Evolutionary conservation across 202 grass and related monocot genomes (phyloP), one percentile per base, ranked within the genome.

Genomic region (Alloteropsis angusta): DNA sequence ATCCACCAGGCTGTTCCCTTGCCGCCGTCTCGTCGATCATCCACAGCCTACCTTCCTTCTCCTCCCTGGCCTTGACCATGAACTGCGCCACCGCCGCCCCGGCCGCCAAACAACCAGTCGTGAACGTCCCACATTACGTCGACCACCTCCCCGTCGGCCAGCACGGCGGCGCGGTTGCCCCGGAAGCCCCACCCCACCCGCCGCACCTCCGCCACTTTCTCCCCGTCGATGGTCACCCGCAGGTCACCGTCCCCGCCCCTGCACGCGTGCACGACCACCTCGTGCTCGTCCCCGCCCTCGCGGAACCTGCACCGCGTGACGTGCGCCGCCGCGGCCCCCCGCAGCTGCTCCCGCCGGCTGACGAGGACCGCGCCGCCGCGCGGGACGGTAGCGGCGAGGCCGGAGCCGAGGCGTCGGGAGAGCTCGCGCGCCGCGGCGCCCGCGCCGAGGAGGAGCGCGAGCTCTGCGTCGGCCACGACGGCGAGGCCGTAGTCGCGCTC

Each of bases 81-180:
- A 96, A 96, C 83, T 90, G 79, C 18, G 85, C 93, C 25, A 75
- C 80, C 64, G 5, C 67, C 44, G 9, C 77, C 52, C 17, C 43
- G 30, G 22, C 69, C 30, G 26, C 91, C 76, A 65, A 94, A 97
- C 91, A 91, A 97, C 91, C 94, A 97, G 76, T 90, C 91, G 75
- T 94, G 91, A 26, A 92, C 85, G 74, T 97, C 94, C 94, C 94
- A 97, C 89, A 94, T 92, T 52, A 97, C 72, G 77, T 94, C 89
- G 21, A 97, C 69, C 6, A 84, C 82, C 35, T 88, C 67, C 2
- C 91, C 94, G 62, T 92, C 87, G 38, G 85, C 47, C 22, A 94
- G 87, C 75, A 87, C 75, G 73, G 88, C 85, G 19, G 83, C 68
- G 59, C 88, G 91, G 68, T 92, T 97, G 46, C 91, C 89, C 9